phyloP scores from a whole-genome alignment of 2,329 filamentous ascomycete genomes.

The Byssoonygena ceratinophila region DNA sequence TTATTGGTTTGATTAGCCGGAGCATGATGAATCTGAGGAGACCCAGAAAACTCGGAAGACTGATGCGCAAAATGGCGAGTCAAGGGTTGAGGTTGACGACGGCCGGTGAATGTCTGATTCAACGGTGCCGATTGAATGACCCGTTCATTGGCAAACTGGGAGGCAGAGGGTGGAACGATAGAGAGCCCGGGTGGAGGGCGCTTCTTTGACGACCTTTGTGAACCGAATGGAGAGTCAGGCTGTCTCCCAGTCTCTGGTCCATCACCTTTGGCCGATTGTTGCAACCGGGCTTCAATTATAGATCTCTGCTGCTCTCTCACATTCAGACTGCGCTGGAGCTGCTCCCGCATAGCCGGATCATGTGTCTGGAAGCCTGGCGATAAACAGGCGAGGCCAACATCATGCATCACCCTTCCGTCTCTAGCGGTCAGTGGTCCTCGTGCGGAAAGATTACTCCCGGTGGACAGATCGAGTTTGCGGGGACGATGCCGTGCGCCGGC shows the following conservation, averaged over 20 bases:
- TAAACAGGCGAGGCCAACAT: conserved; percentile 85
- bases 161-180: conserved; percentile 86
- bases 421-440: conserved; percentile 60
- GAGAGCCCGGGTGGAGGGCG: conserved; percentile 67
- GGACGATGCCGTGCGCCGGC: conserved; percentile 48
- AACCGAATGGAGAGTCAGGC: conserved; percentile 35
- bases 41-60: conserved; percentile 43
- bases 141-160: conserved; percentile 84
- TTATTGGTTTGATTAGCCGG: conserved; percentile 84
- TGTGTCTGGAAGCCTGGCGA: conserved; percentile 94
- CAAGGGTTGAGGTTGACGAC: conserved; percentile 65
- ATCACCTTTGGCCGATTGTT: conserved; percentile 76
- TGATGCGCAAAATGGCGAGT: conserved; percentile 67
- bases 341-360: conserved; percentile 91
- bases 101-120: conserved; percentile 87
- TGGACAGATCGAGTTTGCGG: conserved; percentile 37
- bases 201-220: conserved; percentile 40
- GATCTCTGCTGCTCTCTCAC: conserved; percentile 88
- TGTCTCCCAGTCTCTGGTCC: conserved; percentile 48
- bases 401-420: conserved; percentile 70
- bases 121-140: conserved; percentile 95
- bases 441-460: conserved; percentile 53
- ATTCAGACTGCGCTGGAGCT: conserved; percentile 84
- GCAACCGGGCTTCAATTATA: conserved; percentile 83
- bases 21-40: conserved; percentile 79